Base-by-base conservation (phyloP, 352 stramenopile species). In the Stephanocyclus meneghinianus region DNA sequence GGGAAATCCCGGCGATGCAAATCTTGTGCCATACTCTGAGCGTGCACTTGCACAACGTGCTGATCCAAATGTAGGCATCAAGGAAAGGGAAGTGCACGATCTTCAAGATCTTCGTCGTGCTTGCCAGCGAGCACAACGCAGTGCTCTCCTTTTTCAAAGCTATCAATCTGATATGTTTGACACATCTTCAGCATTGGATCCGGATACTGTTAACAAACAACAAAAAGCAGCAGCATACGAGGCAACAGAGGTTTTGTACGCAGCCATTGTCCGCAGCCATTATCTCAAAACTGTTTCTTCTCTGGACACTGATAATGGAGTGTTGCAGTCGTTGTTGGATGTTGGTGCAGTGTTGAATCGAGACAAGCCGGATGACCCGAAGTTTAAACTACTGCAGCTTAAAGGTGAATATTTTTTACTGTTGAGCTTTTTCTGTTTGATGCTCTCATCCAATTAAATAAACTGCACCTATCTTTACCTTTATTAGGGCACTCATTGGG, bases 191-290 rank as follows among this genome's bases (percentile, higher is more conserved):
- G 29, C 21, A 21, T 29, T 30, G 8, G 10, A 40, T 18, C 40
- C 21, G 40, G 53, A 73, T 29, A 21, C 60, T 51, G 35, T 68
- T 44, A 67, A 42, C 32, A 78, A 78, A 16, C 51, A 44, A 53
- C 71, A 78, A 65, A 86, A 76, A 30, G 37, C 64, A 9, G 51
- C 56, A 64, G 90, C 81, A 30, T 90, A 87, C 35, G 48, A 64
- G 11, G 92, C 90, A 7, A 90, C 65, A 6, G 64, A 74, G 35
- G 57, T 80, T 57, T 62, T 80, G 37, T 74, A 62, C 53, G 73
- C 73, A 30, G 67, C 73, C 29, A 70, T 80, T 51, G 73, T 78
- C 26, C 48, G 71, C 18, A 73, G 29, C 18, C 56, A 67, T 51
- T 72, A 63, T 26, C 48, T 78, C 16, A 45, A 72, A 15, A 68